Base-by-base conservation (phyloP, 805 yeast species). In the Candida adriatica region DNA sequence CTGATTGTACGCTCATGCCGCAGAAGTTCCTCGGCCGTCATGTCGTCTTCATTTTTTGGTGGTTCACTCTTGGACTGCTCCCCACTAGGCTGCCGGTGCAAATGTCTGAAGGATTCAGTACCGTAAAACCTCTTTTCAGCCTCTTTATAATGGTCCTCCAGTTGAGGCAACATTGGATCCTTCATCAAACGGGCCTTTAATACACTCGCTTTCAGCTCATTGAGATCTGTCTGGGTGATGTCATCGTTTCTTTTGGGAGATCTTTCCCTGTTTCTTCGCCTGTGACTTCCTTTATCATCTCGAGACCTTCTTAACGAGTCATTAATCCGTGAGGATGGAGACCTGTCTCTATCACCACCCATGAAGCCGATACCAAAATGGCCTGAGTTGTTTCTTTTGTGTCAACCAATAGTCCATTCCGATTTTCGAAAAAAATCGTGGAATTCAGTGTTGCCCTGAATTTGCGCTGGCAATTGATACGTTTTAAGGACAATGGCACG, bases 21-120 rank as follows among this genome's bases (percentile, higher is more conserved):
- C 3, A 52, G 46, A 51, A 65, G 42, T 19, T 64, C 63, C 6
- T 51, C 55, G 9, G 61, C 45, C 3, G 66, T 49, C 61, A 62
- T 48, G 8, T 55, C 56, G n/a, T 53, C 53, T 23, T 53, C 58
- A 11, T 39, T n/a, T 5, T 30, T 37, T 13, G n/a, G n/a, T n/a
- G n/a, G n/a, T n/a, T n/a, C n/a, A n/a, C n/a, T n/a, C n/a, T n/a
- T n/a, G n/a, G n/a, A n/a, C n/a, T n/a, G n/a, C n/a, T n/a, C n/a
- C n/a, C n/a, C n/a, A n/a, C n/a, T n/a, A n/a, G n/a, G n/a, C 22
- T 11, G 22, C 22, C 22, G 7, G 13, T 7, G 21, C 10, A n/a
- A 6, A 6, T 16, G 22, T 14, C 8, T 29, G 18, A 10, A 18
- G 22, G 6, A 4, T 24, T 13, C 4, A 16, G 10, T n/a, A n/a